Percentiles rank a stretch among this genome's conserved stretches.
phyloP scores from a whole-genome alignment of 139 green algal species.

The Medakamo hakoo region DNA sequence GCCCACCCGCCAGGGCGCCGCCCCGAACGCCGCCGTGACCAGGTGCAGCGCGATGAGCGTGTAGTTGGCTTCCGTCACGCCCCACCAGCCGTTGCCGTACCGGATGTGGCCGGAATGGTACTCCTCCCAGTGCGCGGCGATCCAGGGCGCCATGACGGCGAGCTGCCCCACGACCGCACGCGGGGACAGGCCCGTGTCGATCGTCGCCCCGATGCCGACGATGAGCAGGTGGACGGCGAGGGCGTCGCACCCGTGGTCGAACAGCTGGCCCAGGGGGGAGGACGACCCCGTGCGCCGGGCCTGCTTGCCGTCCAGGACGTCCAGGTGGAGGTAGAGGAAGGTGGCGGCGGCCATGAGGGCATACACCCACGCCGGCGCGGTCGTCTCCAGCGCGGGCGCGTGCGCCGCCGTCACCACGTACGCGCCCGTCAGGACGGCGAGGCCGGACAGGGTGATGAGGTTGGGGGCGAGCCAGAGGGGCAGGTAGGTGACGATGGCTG shows the following conservation, averaged over 20 bases:
- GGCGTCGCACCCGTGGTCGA: constrained; percentile 91
- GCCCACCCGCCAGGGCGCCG: not conserved
- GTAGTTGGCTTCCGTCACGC: constrained; percentile 76
- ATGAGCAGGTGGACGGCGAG: constrained; percentile 63
- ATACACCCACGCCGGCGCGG: constrained; percentile 5
- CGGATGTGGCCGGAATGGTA: constrained; percentile 75
- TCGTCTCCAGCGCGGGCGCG: constrained; percentile 44
- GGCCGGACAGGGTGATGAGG: constrained; percentile 72
- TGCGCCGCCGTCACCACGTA: constrained; percentile 39
- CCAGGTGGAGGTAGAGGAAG: constrained; percentile 64
- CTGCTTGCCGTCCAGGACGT: constrained; percentile 92
- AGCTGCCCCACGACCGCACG: constrained; percentile 14
- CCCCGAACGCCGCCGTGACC: constrained; percentile 13
- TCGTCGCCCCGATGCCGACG: constrained; percentile 20
- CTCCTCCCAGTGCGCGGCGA: constrained; percentile 80
- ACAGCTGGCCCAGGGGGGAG: constrained; percentile 85
- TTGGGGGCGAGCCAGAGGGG: constrained; percentile 86
- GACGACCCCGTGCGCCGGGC: constrained; percentile 71
- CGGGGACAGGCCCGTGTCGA: constrained; percentile 12
- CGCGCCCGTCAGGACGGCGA: constrained; percentile 33
- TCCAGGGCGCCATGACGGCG: constrained; percentile 55
- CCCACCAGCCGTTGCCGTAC: constrained; percentile 66
- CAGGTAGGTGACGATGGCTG: constrained; percentile 26
- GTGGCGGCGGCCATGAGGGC: constrained; percentile 5
- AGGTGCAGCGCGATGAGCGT: constrained; percentile 42